phyloP scores from a whole-genome alignment of 495 filamentous ascomycete species.

The Hyaloscypha variabilis region DNA sequence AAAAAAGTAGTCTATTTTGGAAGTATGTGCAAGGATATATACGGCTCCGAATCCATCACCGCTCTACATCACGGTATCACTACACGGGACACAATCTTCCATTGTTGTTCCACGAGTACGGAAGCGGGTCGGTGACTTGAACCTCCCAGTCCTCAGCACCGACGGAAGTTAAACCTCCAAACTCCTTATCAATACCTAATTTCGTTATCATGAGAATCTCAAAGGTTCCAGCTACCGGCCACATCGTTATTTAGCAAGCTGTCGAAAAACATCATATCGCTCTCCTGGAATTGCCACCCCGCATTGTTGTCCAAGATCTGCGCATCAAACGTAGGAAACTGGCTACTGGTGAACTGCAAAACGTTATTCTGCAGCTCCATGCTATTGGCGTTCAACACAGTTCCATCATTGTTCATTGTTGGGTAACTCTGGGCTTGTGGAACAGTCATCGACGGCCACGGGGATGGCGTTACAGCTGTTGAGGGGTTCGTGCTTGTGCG shows the following conservation, averaged over 20 bases:
- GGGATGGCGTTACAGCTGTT: background rate
- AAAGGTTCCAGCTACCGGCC: conserved; percentile 18
- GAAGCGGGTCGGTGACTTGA: too few species aligned
- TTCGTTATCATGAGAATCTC: too few species aligned
- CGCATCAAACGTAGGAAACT: conserved; percentile 13
- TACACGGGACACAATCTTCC: too few species aligned
- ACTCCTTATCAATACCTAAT: too few species aligned
- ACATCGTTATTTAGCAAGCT: conserved; percentile 25
- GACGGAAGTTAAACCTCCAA: too few species aligned
- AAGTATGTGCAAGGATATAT: too few species aligned
- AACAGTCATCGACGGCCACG: background rate
- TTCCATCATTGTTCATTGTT: background rate
- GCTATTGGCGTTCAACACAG: background rate
- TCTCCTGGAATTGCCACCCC: conserved; percentile 19
- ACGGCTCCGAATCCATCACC: too few species aligned
- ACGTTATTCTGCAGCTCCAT: conserved; percentile 2
- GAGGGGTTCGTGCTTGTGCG: background rate
- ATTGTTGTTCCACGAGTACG: too few species aligned
- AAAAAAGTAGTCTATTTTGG: too few species aligned
- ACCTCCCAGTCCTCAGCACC: too few species aligned
- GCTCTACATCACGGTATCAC: too few species aligned
- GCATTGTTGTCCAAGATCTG: background rate
- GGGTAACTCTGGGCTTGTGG: background rate
- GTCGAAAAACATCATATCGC: conserved; percentile 27
- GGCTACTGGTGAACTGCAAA: conserved; percentile 16